A percentile compares a stretch with the other conserved stretches of the same genome.
phyloP scores from a whole-genome alignment of 2,329 filamentous ascomycete genomes.

The Penicillium sclerotiorum region DNA sequence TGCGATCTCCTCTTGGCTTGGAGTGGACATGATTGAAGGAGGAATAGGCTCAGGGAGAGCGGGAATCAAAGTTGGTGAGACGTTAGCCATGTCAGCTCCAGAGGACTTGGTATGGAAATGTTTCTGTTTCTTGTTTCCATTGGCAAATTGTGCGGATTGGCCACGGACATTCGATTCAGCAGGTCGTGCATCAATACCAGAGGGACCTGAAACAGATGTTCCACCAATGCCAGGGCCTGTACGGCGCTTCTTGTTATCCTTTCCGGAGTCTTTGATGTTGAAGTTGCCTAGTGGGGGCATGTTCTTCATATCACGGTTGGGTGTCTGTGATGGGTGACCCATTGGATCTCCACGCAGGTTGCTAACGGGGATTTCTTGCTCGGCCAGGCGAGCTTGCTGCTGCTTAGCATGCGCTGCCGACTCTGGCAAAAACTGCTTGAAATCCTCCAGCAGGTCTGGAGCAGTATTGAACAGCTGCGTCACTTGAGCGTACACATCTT shows the following conservation, averaged over 20 bases:
- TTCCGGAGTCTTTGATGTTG: constrained; percentile 77
- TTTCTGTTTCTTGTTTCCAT: constrained; percentile 68
- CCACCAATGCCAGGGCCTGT: constrained; percentile 53
- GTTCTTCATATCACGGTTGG: constrained; percentile 59
- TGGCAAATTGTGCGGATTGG: constrained; percentile 42
- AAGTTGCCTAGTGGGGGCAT: constrained; percentile 95
- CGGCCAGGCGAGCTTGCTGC: constrained; percentile 54
- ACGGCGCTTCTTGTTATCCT: constrained; percentile 87
- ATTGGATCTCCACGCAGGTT: constrained; percentile 60
- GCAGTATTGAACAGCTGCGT: constrained; percentile 91
- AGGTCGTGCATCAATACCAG: constrained; percentile 34
- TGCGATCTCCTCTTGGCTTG: constrained; percentile 79
- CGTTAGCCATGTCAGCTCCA: constrained; percentile 59
- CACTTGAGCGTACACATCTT: constrained; percentile 96
- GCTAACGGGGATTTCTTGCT: constrained; percentile 69
- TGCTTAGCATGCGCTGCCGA: constrained; percentile 72
- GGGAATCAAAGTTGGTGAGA: constrained; percentile 87
- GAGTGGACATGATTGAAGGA: constrained; percentile 71
- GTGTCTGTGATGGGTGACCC: constrained; percentile 53
- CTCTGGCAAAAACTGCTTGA: constrained; percentile 97
- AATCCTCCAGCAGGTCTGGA: constrained; percentile 93
- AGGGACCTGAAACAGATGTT: constrained; percentile 37
- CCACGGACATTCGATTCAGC: constrained; percentile 38
- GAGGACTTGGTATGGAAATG: constrained; percentile 68
- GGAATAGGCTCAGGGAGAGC: constrained; percentile 84